Base-by-base conservation (phyloP, 805 yeast genomes). In the Candida takata region DNA sequence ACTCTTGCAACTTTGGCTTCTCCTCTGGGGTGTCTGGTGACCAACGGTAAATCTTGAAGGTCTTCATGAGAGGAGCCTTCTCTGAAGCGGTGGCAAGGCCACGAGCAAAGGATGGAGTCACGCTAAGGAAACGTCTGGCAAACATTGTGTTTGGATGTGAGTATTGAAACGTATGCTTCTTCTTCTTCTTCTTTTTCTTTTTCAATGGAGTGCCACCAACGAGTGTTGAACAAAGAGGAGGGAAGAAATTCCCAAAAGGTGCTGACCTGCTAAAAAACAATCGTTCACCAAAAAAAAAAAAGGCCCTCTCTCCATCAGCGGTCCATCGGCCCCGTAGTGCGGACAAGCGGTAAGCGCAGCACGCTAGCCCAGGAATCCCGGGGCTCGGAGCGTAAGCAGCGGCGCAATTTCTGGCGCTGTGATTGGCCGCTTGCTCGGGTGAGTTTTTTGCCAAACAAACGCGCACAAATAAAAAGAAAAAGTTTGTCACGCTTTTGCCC, bases 21-120 rank as follows among this genome's bases (percentile, higher is more conserved):
- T 76, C 79, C 49, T 84, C 87, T 35, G 98, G 98, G 34, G 85
- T 77, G 60, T 92, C 98, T 38, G 98, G 98, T 56, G 83, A 84
- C 98, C 98, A 92, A 69, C 98, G 79, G 74, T 92, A 92, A 54
- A 92, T 79, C 60, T 88, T 84, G 65, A 92, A 88, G 23, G 79
- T 76, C 70, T 92, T 92, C 50, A 81, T 47, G 43, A 81, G 70
- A 33, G 78, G 77, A 11, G 70, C 62, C 41, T 60, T 60, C 41
- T 65, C 73, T 33, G 80, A 72, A 17, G 73, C 65, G 17, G 84
- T 72, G 24, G 65, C 61, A 13, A 56, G 42, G n/a, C 51, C 39
- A 45, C 58, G 43, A 24, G 40, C 13, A 18, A 35, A 20, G 28
- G 16, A 8, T 25, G 20, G 14, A 11, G n/a, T 30, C 24, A 32